Percentiles rank a stretch among this genome's conserved stretches.
Conservation (phyloP, 1,139 yeast species). For the Protomyces inouyei region DNA sequence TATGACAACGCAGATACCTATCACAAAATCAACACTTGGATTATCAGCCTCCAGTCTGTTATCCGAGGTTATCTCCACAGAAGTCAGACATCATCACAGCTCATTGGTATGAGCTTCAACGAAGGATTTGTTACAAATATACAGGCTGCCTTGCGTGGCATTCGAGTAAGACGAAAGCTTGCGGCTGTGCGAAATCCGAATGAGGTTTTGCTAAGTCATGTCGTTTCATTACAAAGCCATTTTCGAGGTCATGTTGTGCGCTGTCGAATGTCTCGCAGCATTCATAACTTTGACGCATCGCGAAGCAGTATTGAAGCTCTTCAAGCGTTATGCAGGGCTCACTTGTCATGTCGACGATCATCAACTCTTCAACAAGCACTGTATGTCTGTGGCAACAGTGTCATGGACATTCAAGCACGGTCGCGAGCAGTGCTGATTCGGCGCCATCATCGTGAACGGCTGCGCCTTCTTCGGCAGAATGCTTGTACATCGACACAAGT, state of each 20-base stretch:
- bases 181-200: neutral
- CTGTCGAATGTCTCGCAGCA: neutral
- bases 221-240: neutral
- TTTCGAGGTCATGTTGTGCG: neutral
- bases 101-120: neutral
- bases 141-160: constrained; percentile 7
- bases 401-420: neutral
- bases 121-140: neutral
- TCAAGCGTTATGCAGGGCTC: neutral
- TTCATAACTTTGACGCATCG: neutral
- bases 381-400: neutral
- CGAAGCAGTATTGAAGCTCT: neutral
- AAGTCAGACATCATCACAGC: neutral
- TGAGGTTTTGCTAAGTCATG: neutral
- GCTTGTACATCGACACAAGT: neutral
- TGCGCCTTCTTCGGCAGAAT: neutral
- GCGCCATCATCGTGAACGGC: neutral
- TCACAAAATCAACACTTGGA: constrained; percentile 26
- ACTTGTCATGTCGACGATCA: no score
- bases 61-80: constrained; percentile 8
- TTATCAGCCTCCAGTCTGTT: constrained; percentile 45
- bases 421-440: neutral
- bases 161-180: neutral
- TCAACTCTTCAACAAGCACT: neutral
- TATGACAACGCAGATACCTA: constrained; percentile 27